A percentile compares a stretch with the other conserved stretches of the same genome.
Evolutionary conservation across 2,329 filamentous ascomycete species (phyloP).

Genomic region (Alternaria alternata): DNA sequence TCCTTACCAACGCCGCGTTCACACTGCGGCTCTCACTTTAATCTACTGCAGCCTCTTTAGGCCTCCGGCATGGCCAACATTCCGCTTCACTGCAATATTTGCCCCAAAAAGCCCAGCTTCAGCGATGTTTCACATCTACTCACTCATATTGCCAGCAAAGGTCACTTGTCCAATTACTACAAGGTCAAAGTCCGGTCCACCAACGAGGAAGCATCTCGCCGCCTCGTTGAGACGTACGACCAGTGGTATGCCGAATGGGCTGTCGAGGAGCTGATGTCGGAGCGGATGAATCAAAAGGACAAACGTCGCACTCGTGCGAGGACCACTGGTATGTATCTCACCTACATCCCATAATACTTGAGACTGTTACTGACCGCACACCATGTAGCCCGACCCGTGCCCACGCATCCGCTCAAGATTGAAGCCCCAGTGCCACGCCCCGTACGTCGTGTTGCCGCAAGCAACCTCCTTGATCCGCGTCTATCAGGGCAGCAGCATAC

Average conservation of each 20-base stretch:
- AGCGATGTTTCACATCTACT: conserved; percentile 91
- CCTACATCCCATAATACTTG: not conserved
- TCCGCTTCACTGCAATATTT: conserved; percentile 82
- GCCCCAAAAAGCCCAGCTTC: conserved; percentile 79
- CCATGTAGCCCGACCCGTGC: conserved; percentile 33
- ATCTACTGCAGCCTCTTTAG: conserved; percentile 9
- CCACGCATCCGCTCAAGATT: conserved; percentile 30
- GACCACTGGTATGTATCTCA: conserved; percentile 37
- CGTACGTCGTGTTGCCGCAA: conserved; percentile 32
- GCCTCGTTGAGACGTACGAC: conserved; percentile 73
- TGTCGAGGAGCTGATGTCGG: conserved; percentile 76
- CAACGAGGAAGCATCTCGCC: conserved; percentile 70
- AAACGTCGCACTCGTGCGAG: conserved; percentile 63
- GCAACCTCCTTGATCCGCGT: conserved; percentile 47
- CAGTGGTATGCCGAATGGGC: conserved; percentile 78
- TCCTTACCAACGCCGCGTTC: conserved; percentile 31
- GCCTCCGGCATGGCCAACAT: conserved; percentile 58
- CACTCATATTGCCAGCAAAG: conserved; percentile 91
- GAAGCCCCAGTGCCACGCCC: conserved; percentile 38
- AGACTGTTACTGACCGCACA: conserved; percentile 30
- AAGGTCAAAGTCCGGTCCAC: conserved; percentile 77
- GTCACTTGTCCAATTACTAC: conserved; percentile 86
- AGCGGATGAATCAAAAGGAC: conserved; percentile 80
- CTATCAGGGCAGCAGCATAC: conserved; percentile 46
- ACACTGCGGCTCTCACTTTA: conserved; percentile 10